Conservation (phyloP, 2,329 filamentous ascomycete species). For the Herpotrichia juniperi region DNA sequence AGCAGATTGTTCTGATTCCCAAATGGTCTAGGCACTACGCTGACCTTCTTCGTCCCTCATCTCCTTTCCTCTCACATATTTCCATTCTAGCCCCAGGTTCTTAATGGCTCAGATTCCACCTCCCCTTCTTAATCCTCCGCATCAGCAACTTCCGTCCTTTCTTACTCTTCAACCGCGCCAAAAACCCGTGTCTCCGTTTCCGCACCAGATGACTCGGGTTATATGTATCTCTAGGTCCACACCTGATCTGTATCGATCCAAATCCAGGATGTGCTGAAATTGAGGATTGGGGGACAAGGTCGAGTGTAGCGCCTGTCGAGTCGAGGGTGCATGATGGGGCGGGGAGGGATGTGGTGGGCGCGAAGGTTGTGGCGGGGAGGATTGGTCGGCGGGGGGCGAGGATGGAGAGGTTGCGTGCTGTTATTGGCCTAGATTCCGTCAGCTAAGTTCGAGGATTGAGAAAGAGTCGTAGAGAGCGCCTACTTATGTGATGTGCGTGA, state of each 20-base stretch:
- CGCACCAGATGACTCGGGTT: slow-evolving; percentile 65
- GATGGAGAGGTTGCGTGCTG: slow-evolving; percentile 33
- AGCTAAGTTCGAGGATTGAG: slow-evolving; percentile 1
- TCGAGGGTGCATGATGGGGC: slow-evolving; percentile 17
- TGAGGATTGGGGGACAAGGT: slow-evolving; percentile 34
- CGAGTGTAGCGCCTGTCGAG: slow-evolving; percentile 23
- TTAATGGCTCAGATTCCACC: slow-evolving; percentile 48
- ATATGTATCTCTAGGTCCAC: slow-evolving; percentile 61
- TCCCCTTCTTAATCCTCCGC: slow-evolving; percentile 60
- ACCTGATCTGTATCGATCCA: slow-evolving; percentile 49
- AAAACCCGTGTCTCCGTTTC: slow-evolving; percentile 67
- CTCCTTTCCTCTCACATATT: neutral
- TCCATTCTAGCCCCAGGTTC: neutral
- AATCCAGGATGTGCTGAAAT: slow-evolving; percentile 46
- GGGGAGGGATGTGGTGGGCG: slow-evolving; percentile 18
- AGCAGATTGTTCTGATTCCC: no score
- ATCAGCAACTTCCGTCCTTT: slow-evolving; percentile 61
- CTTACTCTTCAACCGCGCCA: slow-evolving; percentile 58
- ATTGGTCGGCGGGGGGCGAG: slow-evolving; percentile 34
- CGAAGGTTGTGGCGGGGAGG: slow-evolving; percentile 22
- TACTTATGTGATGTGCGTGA: slow-evolving; percentile 25
- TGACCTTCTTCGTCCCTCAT: neutral
- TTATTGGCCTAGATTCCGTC: slow-evolving; percentile 9
- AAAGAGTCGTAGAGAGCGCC: neutral
- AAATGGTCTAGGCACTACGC: no score